Conservation (phyloP, 2,329 filamentous ascomycete genomes). For the Ceratocystiopsis brevicomis region DNA sequence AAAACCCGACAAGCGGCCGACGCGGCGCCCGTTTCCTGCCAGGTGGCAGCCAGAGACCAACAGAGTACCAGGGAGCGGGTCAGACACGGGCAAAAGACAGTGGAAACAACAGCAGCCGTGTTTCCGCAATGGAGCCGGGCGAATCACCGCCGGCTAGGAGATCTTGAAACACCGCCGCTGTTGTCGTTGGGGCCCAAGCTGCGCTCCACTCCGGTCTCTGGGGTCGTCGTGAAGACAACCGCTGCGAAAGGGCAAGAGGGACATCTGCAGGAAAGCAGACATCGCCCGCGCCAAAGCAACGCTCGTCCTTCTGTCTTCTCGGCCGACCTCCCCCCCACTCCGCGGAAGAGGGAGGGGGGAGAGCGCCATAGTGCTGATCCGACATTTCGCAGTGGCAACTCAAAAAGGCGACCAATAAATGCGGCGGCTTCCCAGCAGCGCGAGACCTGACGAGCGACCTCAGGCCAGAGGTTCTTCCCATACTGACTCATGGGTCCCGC, state of each 20-base stretch:
- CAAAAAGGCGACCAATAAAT: not conserved
- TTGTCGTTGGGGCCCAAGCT: constrained; percentile 31
- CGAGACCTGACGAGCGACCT: constrained; percentile 55
- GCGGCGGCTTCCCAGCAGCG: constrained; percentile 33
- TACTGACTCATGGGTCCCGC: constrained; percentile 52
- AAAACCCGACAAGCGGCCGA: constrained; percentile 7
- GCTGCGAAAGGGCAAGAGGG: too few relatives aligned
- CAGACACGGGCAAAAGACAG: constrained; percentile 16
- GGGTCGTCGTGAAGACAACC: constrained; percentile 1
- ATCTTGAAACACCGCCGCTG: constrained; percentile 18
- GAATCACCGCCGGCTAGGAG: not conserved
- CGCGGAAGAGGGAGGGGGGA: too few relatives aligned
- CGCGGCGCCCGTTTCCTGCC: constrained; percentile 6
- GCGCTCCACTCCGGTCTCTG: constrained; percentile 23
- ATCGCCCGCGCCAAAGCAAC: not conserved
- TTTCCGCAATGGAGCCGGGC: constrained; percentile 18
- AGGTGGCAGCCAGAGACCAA: constrained; percentile 7
- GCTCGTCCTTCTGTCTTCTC: not conserved
- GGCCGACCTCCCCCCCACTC: not conserved
- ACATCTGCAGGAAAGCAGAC: not conserved
- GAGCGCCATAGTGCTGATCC: too few relatives aligned
- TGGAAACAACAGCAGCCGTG: constrained; percentile 14
- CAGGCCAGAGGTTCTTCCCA: constrained; percentile 54
- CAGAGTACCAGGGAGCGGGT: constrained; percentile 25
- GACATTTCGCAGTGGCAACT: not conserved